Evolutionary conservation across 768 basidiomycete species (phyloP).

Genomic region (Mycena haematopus): DNA sequence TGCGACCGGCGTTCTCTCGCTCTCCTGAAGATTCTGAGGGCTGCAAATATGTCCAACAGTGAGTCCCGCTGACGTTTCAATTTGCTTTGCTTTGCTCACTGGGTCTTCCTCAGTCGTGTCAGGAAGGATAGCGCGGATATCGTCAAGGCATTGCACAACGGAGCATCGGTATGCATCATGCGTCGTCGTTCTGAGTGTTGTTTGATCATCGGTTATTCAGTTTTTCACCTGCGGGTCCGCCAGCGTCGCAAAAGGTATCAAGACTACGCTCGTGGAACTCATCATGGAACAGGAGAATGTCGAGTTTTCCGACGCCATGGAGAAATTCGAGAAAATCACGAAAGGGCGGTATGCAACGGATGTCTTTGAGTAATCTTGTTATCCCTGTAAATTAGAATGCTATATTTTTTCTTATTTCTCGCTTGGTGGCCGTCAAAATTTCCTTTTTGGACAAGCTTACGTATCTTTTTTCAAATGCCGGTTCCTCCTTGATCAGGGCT

Average conservation of each 20-base stretch:
- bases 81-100: neutral
- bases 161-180: conserved; percentile 41
- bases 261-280: conserved; percentile 43
- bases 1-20: conserved; percentile 50
- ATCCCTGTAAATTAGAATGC: too few relatives aligned
- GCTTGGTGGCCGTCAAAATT: too few relatives aligned
- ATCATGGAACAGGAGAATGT: conserved; percentile 36
- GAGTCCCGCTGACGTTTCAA: conserved; percentile 16
- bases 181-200: too few relatives aligned
- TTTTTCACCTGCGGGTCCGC: conserved; percentile 53
- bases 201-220: conserved; percentile 23
- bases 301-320: conserved; percentile 37
- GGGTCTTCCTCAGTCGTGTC: conserved; percentile 41
- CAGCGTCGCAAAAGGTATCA: conserved; percentile 47
- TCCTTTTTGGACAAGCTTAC: too few relatives aligned
- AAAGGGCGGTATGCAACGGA: conserved; percentile 52
- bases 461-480: too few relatives aligned
- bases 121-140: conserved; percentile 49
- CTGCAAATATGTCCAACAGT: conserved; percentile 48
- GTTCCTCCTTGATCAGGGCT: too few relatives aligned
- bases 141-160: conserved; percentile 36
- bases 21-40: conserved; percentile 36
- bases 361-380: conserved; percentile 45
- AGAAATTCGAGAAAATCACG: conserved; percentile 40
- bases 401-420: too few relatives aligned